Evolutionary conservation across 306 rosid genomes (phyloP).

Genomic region (Arachis stenosperma): DNA sequence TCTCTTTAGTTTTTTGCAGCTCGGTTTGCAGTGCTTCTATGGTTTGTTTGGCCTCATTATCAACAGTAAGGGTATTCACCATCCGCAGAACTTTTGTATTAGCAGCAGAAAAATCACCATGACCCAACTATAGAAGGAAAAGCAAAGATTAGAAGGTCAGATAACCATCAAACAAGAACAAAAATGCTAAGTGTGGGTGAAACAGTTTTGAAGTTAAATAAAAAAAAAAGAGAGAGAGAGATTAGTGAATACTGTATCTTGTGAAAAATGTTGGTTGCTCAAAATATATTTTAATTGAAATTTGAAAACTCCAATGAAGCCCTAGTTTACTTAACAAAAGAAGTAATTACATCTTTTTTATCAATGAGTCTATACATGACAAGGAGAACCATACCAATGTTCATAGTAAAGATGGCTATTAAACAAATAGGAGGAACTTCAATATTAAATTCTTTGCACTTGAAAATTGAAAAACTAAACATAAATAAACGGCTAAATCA

Average conservation of each 20-base stretch:
- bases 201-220: conserved; percentile 18
- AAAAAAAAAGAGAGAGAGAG: conserved; percentile 11
- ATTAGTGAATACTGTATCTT: background rate
- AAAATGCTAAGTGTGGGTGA: conserved; percentile 27
- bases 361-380: conserved; percentile 12
- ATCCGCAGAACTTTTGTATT: conserved; percentile 92
- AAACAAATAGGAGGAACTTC: conserved; percentile 27
- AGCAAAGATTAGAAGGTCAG: conserved; percentile 19
- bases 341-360: conserved; percentile 13
- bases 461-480: background rate
- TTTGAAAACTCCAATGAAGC: conserved; percentile 13
- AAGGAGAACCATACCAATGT: conserved; percentile 6
- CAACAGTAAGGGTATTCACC: conserved; percentile 92
- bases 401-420: conserved; percentile 12
- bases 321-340: conserved; percentile 12
- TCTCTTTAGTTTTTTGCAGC: conserved; percentile 89
- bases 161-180: conserved; percentile 32
- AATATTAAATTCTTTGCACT: conserved; percentile 8
- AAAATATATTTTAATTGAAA: conserved; percentile 4
- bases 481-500: conserved; percentile 13
- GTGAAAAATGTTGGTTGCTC: background rate
- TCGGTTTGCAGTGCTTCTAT: conserved; percentile 86
- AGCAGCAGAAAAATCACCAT: conserved; percentile 72
- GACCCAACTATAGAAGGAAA: conserved; percentile 72
- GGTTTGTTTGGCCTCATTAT: conserved; percentile 93